Percentiles rank a stretch among this genome's conserved stretches.
phyloP scores from a whole-genome alignment of 805 yeast species.

The Kluyveromyces aestuarii region DNA sequence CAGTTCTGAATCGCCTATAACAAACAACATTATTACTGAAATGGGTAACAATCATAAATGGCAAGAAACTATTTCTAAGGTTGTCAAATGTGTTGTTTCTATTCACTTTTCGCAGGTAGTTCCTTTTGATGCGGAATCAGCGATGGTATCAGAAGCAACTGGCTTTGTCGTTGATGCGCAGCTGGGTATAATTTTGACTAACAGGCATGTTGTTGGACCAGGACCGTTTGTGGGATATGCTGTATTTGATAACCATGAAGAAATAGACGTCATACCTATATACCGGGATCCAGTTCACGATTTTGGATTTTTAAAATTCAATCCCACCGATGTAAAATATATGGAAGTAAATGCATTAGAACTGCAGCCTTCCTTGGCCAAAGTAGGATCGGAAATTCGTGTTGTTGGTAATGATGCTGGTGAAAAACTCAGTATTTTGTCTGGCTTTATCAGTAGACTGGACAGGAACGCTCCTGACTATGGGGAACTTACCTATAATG shows the following conservation, averaged over 20 bases:
- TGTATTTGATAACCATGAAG: constrained; percentile 91
- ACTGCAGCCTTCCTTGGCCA: constrained; percentile 72
- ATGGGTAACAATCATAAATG: constrained; percentile 39
- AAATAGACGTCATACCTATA: constrained; percentile 73
- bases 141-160: constrained; percentile 83
- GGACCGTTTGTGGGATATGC: constrained; percentile 91
- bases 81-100: constrained; percentile 79
- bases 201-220: constrained; percentile 91
- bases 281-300: constrained; percentile 95
- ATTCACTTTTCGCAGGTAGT: constrained; percentile 83
- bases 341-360: constrained; percentile 60
- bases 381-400: constrained; percentile 87
- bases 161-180: constrained; percentile 87
- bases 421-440: constrained; percentile 78
- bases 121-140: constrained; percentile 76
- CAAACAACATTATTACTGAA: constrained; percentile 1
- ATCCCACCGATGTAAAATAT: constrained; percentile 63
- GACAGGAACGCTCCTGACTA: constrained; percentile 95
- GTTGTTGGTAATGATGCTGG: constrained; percentile 97
- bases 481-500: constrained; percentile 80
- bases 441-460: constrained; percentile 70
- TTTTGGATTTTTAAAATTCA: constrained; percentile 78
- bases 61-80: constrained; percentile 74
- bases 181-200: constrained; percentile 77
- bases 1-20: background rate